Conservation (phyloP, 192 early-diverging fungal species). For the Haplosporangium gracile region DNA sequence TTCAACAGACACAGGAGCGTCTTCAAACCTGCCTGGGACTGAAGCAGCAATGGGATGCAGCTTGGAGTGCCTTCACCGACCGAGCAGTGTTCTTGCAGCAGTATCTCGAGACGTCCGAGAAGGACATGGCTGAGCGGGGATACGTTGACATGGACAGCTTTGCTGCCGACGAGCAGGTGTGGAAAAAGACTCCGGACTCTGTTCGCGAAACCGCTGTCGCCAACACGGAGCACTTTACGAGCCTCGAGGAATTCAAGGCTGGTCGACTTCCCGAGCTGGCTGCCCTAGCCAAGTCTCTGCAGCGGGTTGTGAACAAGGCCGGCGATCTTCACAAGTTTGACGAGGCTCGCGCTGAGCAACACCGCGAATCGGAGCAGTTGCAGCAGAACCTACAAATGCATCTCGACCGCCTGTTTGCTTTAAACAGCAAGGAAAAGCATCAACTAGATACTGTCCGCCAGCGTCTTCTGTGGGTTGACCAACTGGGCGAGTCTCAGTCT, state of each 20-base stretch:
- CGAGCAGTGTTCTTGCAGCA: conserved; percentile 19
- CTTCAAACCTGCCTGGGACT: conserved; percentile 32
- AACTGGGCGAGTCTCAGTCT: conserved; percentile 13
- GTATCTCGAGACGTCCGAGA: conserved; percentile 28
- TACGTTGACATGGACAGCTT: conserved; percentile 9
- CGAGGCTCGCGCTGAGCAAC: conserved; percentile 12
- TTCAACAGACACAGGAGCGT: conserved; percentile 26
- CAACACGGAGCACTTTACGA: conserved; percentile 19
- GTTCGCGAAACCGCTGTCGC: conserved; percentile 19
- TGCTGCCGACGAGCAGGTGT: conserved; percentile 15
- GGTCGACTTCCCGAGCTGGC: conserved; percentile 15
- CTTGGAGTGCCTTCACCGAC: conserved; percentile 35
- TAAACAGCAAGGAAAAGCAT: conserved; percentile 30
- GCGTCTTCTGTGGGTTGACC: conserved; percentile 35
- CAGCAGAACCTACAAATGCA: conserved; percentile 18
- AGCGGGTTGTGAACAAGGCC: conserved; percentile 13
- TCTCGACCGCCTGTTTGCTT: conserved; percentile 2
- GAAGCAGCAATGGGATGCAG: conserved; percentile 47
- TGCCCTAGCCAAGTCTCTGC: conserved; percentile 4
- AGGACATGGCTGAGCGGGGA: conserved; percentile 14
- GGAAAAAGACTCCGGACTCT: conserved; percentile 14
- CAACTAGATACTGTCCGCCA: conserved; percentile 27
- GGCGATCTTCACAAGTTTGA: conserved; percentile 31
- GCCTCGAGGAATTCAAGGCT: conserved; percentile 31
- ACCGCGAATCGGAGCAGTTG: not conserved